Percentiles rank a stretch among this genome's conserved stretches.
These are phyloP conservation scores for Dryadomyces quercus-mongolicae DNA, from an alignment of 2,329 filamentous ascomycete species.

Conservation along the genomic window DNA sequence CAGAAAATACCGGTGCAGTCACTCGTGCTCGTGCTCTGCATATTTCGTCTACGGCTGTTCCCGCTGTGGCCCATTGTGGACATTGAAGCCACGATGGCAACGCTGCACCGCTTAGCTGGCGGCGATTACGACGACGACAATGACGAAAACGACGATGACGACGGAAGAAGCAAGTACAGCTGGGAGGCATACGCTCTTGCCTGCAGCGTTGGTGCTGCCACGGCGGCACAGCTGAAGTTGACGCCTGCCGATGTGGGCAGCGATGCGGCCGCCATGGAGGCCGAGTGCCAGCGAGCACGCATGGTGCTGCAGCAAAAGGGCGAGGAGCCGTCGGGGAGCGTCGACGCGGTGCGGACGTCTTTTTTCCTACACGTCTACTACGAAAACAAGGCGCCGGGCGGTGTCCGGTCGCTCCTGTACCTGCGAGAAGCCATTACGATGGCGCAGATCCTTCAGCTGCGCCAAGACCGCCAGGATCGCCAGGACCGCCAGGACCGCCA, in stretches of 20 bases:
- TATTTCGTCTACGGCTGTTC: slow-evolving; percentile 36
- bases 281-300: slow-evolving; percentile 22
- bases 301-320: slow-evolving; percentile 13
- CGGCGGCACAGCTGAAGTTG: slow-evolving; percentile 34
- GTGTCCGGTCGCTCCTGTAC: slow-evolving; percentile 32
- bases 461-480: slow-evolving; percentile 31
- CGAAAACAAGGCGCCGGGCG: slow-evolving; percentile 34
- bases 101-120: slow-evolving; percentile 16
- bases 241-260: slow-evolving; percentile 19
- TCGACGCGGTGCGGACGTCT: slow-evolving; percentile 31
- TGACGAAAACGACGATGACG: too few relatives aligned
- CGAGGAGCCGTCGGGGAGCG: slow-evolving; percentile 18
- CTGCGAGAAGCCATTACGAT: slow-evolving; percentile 38
- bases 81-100: slow-evolving; percentile 27
- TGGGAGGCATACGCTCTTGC: slow-evolving; percentile 27
- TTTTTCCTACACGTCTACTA: slow-evolving; percentile 41
- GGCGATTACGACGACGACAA: too few relatives aligned
- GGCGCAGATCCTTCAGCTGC: slow-evolving; percentile 35
- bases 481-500: slow-evolving; percentile 27
- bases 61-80: slow-evolving; percentile 40
- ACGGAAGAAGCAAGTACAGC: slow-evolving; percentile 18
- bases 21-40: slow-evolving; percentile 24
- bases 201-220: slow-evolving; percentile 32
- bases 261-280: slow-evolving; percentile 21
- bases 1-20: slow-evolving; percentile 5